Evolutionary conservation across 2,329 filamentous ascomycete species (phyloP), one percentile per base, ranked within the genome.

Genomic region (Fusarium sp.): DNA sequence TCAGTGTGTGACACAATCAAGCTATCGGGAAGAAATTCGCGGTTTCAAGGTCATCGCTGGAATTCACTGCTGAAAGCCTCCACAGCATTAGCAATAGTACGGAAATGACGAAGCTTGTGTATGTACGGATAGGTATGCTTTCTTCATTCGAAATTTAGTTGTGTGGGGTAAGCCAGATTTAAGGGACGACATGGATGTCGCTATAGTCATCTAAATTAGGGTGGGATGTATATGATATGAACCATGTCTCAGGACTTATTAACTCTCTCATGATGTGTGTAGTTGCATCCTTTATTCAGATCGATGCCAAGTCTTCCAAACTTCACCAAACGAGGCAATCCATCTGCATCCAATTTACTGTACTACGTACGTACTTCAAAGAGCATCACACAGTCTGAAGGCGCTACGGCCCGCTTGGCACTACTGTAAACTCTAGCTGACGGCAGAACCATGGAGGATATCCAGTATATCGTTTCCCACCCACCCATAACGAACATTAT

Each of bases 341-440:
- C 45, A 55, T 38, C 26, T 47, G 35, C 45, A 32, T 59, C 30
- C n/a, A 39, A 55, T 55, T 50, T 38, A 54, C 42, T 53, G 50
- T 39, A 57, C 56, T 56, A 35, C 32, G 32, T 56, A 35, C 32
- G 32, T 35, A 35, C 32, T 35, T 32, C 35, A 60, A 53, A 47
- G 17, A 56, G 41, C 54, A 65, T 32, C 38, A 44, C 24, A 63
- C 32, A 17, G 60, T 38, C 51, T 63, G 62, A 63, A 72, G 53
- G 57, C 67, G 63, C 58, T 36, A 41, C 73, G 67, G 73, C 60
- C 73, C 70, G 73, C 67, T 47, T 41, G 48, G 55, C 70, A 62
- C 73, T 75, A 72, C 65, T 60, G 58, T 51, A 63, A 64, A 70
- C 72, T 54, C 48, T 63, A 70, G 53, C 32, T 44, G 38, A 26